Conservation (phyloP, 2,329 filamentous ascomycete species). For the Raffaelea ambrosiae region DNA sequence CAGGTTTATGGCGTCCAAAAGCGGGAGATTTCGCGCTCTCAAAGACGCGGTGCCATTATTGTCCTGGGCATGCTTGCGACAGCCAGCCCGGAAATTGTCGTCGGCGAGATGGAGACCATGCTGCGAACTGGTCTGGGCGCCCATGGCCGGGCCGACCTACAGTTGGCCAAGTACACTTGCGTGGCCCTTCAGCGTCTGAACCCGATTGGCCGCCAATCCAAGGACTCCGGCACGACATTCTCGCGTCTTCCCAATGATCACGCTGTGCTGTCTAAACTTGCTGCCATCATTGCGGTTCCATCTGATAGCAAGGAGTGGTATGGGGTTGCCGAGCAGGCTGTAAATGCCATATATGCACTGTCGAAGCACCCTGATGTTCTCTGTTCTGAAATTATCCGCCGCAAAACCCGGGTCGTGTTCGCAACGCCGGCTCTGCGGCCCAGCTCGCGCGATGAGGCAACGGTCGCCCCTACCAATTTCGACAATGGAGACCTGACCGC, state of each 20-base stretch:
- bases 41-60: slow-evolving; percentile 88
- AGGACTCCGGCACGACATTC: slow-evolving; percentile 61
- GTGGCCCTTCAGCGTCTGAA: slow-evolving; percentile 88
- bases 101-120: slow-evolving; percentile 93
- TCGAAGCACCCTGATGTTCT: slow-evolving; percentile 91
- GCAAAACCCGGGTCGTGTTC: slow-evolving; percentile 80
- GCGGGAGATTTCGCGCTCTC: slow-evolving; percentile 83
- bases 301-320: slow-evolving; percentile 95
- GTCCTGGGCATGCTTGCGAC: slow-evolving; percentile 94
- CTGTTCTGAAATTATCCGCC: slow-evolving; percentile 81
- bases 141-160: slow-evolving; percentile 72
- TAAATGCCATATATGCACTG: slow-evolving; percentile 88
- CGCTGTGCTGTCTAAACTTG: slow-evolving; percentile 71
- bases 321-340: slow-evolving; percentile 90
- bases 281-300: slow-evolving; percentile 74
- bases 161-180: slow-evolving; percentile 90
- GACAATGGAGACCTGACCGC: slow-evolving; percentile 5
- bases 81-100: slow-evolving; percentile 84
- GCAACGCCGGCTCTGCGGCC: slow-evolving; percentile 28
- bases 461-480: slow-evolving; percentile 7
- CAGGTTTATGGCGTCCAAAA: slow-evolving; percentile 94
- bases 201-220: slow-evolving; percentile 69
- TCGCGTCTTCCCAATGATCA: slow-evolving; percentile 87
- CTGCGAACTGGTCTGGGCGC: slow-evolving; percentile 78
- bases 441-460: slow-evolving; percentile 33